Evolutionary conservation across 345 rosid species (phyloP), one percentile per base, ranked within the genome.

Genomic region (Durio zibethinus): DNA sequence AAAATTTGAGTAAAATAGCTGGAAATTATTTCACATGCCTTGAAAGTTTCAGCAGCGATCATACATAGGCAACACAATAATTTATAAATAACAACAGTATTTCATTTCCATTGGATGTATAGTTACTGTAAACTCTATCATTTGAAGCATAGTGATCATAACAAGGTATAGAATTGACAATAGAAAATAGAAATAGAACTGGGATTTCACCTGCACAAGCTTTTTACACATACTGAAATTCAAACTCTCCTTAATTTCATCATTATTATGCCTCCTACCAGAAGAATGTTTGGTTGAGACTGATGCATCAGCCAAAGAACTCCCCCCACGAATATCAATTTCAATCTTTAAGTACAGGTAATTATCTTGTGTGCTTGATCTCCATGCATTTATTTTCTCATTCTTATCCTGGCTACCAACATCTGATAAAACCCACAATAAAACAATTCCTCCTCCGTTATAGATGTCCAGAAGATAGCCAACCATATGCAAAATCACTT

Each of bases 401-500:
- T 68, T 87, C 89, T 79, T 83, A 42, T 85, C 92, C 79, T 84
- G 86, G 57, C 87, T 84, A 27, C 81, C 74, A 3, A 80, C 85
- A 50, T 82, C 91, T 7, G 82, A 84, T 70, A 78, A 84, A 65
- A 91, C 95, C 68, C 89, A 85, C 66, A 96, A 88, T 16, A 75
- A 62, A n/a, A 96, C 86, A 10, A 83, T 80, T 64, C 88, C 91
- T 72, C 86, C 86, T 72, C 94, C 92, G 59, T 80, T 81, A 73
- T 87, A 80, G 70, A 85, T 73, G 77, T 91, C 90, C 84, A 93
- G 82, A 29, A 95, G 84, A 81, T 89, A 86, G 20, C 99, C 99
- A 82, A 91, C 89, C 97, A 92, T 88, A 75, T 93, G 96, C 83
- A 96, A 86, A 81, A 96, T 90, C 82, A 96, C 94, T 86, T 96